Conservation (phyloP, 441 rosid genomes). For the Hypseocharis bilobata region DNA sequence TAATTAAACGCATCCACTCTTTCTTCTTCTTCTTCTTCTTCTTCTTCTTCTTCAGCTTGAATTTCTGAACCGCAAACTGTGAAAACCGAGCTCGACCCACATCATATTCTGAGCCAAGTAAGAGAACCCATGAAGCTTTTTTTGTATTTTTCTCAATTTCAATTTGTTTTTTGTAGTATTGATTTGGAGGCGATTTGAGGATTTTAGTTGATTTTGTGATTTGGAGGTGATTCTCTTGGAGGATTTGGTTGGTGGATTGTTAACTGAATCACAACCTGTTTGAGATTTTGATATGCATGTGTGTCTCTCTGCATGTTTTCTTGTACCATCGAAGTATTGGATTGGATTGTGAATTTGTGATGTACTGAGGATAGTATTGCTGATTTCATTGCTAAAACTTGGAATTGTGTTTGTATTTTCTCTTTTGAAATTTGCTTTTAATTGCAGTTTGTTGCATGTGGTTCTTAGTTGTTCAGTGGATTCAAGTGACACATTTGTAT, state of each 20-base stretch:
- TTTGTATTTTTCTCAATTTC: constrained; percentile 24
- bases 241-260: too few relatives aligned
- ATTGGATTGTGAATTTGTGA: constrained; percentile 16
- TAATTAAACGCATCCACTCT: constrained; percentile 15
- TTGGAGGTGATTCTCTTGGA: constrained; percentile 10
- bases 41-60: constrained; percentile 11
- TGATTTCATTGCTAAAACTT: constrained; percentile 13
- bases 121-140: constrained; percentile 27
- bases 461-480: too few relatives aligned
- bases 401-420: constrained; percentile 6
- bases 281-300: not conserved
- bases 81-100: constrained; percentile 29
- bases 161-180: constrained; percentile 14
- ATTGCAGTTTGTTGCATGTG: constrained; percentile 2
- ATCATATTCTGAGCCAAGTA: constrained; percentile 45
- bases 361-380: not conserved
- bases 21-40: constrained; percentile 7
- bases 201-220: constrained; percentile 19
- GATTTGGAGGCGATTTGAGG: constrained; percentile 18
- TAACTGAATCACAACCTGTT: not conserved
- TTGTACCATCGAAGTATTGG: not conserved
- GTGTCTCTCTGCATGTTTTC: constrained; percentile 9
- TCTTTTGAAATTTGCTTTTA: constrained; percentile 7
- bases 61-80: constrained; percentile 15
- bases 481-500: too few relatives aligned